Conservation (phyloP, 345 rosid species). For the Jatropha curcas region DNA sequence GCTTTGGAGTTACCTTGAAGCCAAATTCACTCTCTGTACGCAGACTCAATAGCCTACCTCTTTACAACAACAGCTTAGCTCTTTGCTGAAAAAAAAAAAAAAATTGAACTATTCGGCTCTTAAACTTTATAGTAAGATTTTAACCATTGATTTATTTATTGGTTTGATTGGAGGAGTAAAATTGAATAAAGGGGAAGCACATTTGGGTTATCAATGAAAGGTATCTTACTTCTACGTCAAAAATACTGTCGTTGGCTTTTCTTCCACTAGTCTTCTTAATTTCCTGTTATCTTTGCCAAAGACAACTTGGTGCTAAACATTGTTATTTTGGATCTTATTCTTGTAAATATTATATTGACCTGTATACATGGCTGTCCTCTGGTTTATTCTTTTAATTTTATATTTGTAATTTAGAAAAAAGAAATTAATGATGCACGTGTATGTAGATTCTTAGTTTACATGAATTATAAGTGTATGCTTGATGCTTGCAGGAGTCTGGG, state of each 20-base stretch:
- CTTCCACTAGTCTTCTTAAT: background rate
- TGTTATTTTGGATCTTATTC: no score
- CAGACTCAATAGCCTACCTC: no score
- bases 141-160: no score
- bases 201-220: background rate
- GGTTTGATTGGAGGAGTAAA: background rate
- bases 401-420: background rate
- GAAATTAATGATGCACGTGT: background rate
- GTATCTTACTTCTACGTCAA: background rate
- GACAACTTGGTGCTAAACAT: no score
- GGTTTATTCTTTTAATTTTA: background rate
- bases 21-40: no score
- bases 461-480: background rate
- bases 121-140: no score
- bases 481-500: conserved; percentile 55
- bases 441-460: background rate
- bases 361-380: background rate
- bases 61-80: no score
- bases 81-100: no score
- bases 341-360: background rate
- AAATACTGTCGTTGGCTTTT: background rate
- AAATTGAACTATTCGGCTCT: no score
- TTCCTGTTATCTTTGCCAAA: background rate
- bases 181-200: background rate
- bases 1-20: no score